Evolutionary conservation across 1,284 basidiomycete genomes (phyloP), one percentile per base, ranked within the genome.

Genomic region (Ganoderma meredithae): DNA sequence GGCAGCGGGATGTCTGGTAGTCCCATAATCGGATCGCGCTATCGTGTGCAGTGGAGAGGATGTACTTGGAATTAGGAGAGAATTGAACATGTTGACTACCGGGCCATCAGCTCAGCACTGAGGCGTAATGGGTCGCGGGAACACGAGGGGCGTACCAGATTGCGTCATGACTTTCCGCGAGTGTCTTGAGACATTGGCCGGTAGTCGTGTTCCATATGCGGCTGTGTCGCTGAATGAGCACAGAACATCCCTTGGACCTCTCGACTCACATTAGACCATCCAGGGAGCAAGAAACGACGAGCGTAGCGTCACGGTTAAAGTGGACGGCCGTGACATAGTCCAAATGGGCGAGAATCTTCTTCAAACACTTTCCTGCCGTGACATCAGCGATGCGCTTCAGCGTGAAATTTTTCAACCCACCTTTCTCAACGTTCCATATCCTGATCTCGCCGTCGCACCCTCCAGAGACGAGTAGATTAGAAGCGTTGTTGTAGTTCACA

Each of bases 241-340:
- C 31, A 52, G 13, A 25, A 13, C 36, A 58, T 1, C 5, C 17
- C 13, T 1, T 22, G 4, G 10, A 31, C 10, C 44, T 36, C 13
- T 25, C 5, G 8, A 83, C 90, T 77, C 76, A 97, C 96, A 99
- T 97, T 62, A 98, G 83, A 1, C 96, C 98, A 76, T 99, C 97
- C 66, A 96, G 90, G 60, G 94, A 89, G 75, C 93, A 95, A 7
- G 94, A 97, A 1, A 98, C 93, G 68, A 99, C 92, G 76, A 99
- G 86, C 0, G 92, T 92, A 0, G 96, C 95, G 75, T 99, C 97
- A 70, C 90, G 81, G 79, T 97, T 98, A 82, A 98, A 99, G 74
- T 95, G 93, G 0, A 99, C 95, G 4, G 93, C 92, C 41, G 95
- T 96, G 15, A 99, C 95, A 67, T 95, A 97, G 80, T 99, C 98